These are phyloP conservation scores for Misopates orontium DNA, from an alignment of 257 asterid species.

Conservation along the genomic window DNA sequence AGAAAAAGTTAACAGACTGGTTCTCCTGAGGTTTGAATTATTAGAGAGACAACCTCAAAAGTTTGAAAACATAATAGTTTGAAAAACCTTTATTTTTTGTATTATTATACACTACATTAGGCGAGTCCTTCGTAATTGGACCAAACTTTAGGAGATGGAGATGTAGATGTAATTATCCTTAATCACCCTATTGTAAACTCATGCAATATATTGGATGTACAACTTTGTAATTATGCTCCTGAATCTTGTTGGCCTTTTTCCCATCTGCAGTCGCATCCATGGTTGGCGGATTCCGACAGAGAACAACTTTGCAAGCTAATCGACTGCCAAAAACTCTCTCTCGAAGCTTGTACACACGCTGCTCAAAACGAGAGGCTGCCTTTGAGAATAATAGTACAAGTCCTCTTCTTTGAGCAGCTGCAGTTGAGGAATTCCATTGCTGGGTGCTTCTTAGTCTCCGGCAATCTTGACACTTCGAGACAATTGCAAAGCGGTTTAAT, in stretches of 20 bases:
- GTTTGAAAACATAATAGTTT: too few species aligned
- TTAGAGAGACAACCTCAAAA: too few species aligned
- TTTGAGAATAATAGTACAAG: conserved; percentile 80
- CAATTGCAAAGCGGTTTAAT: conserved; percentile 74
- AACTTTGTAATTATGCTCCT: too few species aligned
- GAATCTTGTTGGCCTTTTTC: too few species aligned
- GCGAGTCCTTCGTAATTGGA: too few species aligned
- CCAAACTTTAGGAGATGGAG: too few species aligned
- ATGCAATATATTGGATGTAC: too few species aligned
- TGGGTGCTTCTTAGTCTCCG: conserved; percentile 90
- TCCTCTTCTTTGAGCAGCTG: conserved; percentile 85
- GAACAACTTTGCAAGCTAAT: conserved; percentile 80
- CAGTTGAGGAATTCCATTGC: conserved; percentile 82
- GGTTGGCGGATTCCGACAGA: conserved; percentile 70
- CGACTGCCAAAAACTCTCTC: conserved; percentile 88
- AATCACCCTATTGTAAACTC: neutral
- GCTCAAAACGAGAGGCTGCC: conserved; percentile 96
- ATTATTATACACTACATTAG: too few species aligned
- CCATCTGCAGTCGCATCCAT: conserved; percentile 74
- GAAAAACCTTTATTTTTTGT: too few species aligned
- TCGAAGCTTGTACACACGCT: conserved; percentile 91
- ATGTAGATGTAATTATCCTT: neutral
- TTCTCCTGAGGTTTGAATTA: too few species aligned
- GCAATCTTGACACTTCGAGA: conserved; percentile 81
- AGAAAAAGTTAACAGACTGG: neutral